phyloP scores from a whole-genome alignment of 768 basidiomycete genomes.

The Collybia sp. region DNA sequence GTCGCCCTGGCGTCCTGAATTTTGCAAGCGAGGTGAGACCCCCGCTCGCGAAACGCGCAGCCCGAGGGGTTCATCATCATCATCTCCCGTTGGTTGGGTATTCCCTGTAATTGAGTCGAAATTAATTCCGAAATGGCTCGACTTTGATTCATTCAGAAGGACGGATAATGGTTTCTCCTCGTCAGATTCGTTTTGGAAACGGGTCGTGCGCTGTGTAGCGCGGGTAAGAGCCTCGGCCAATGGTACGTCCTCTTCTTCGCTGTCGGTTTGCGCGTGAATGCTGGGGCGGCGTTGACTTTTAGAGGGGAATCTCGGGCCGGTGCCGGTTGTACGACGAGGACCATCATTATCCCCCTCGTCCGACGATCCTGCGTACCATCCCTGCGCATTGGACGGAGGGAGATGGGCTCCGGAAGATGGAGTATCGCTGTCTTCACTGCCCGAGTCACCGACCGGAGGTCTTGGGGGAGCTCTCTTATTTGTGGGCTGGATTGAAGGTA shows the following conservation, averaged over 20 bases:
- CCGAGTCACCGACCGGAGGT: conserved; percentile 41
- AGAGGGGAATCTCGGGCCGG: conserved; percentile 47
- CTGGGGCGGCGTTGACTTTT: conserved; percentile 15
- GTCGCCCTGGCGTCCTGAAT: conserved; percentile 21
- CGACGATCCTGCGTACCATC: conserved; percentile 55
- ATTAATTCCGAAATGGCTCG: conserved; percentile 37
- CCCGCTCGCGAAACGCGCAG: conserved; percentile 53
- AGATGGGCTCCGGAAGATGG: conserved; percentile 4
- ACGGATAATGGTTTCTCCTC: conserved; percentile 70
- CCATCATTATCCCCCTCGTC: conserved; percentile 52
- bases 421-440: conserved; percentile 47
- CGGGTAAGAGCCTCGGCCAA: conserved; percentile 60
- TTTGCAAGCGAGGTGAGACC: conserved; percentile 12
- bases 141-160: conserved; percentile 44
- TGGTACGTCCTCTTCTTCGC: conserved; percentile 74
- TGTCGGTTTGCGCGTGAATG: conserved; percentile 39
- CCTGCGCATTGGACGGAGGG: conserved; percentile 9
- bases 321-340: conserved; percentile 53
- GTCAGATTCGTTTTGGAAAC: conserved; percentile 44
- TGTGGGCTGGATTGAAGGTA: conserved; percentile 39
- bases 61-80: conserved; percentile 71
- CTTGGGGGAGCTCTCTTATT: conserved; percentile 31
- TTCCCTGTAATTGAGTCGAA: conserved; percentile 27
- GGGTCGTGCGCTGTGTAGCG: conserved; percentile 40
- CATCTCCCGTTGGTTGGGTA: conserved; percentile 42